Base-by-base conservation (phyloP, 805 yeast genomes). In the Pichia membranifaciens region DNA sequence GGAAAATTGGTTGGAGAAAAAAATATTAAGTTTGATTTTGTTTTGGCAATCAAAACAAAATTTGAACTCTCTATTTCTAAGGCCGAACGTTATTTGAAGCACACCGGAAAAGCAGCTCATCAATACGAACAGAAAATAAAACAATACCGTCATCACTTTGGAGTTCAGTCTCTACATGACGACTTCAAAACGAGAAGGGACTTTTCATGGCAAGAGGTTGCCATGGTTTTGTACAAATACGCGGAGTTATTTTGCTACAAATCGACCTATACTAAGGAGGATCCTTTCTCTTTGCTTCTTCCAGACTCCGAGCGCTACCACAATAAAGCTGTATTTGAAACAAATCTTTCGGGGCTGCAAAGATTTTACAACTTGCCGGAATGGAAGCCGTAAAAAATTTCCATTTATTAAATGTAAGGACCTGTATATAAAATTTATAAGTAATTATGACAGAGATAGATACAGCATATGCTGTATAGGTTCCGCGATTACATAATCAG, bases 211-310 rank as follows among this genome's bases (percentile, higher is more conserved):
- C 50, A 51, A 48, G 54, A 54, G 34, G 51, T 44, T 25, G 56
- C 65, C 8, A 45, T 55, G 9, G 29, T 54, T 8, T 25, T 62
- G 3, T 44, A 56, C 15, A 42, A 48, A n/a, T 62, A 50, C 47
- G 44, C 57, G 22, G 56, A 54, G 4, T 38, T 54, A 34, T 59
- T 61, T 50, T 47, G 51, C 34, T 61, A 51, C 50, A 39, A 61
- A 9, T 53, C 52, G 7, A 57, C 58, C 0, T 52, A 55, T 42
- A 52, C 52, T 2, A 47, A 58, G 32, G 40, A 28, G 5, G 46
- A 47, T 25, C 45, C 45, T 12, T 39, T 33, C 20, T 18, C 39
- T 10, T 6, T 42, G 4, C n/a, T 44, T 3, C 13, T 44, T 1
- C 18, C 54, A 1, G 45, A 49, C 3, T 17, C 23, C 9, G 43